phyloP scores from a whole-genome alignment of 2,329 filamentous ascomycete species.

The Periconia sp. region DNA sequence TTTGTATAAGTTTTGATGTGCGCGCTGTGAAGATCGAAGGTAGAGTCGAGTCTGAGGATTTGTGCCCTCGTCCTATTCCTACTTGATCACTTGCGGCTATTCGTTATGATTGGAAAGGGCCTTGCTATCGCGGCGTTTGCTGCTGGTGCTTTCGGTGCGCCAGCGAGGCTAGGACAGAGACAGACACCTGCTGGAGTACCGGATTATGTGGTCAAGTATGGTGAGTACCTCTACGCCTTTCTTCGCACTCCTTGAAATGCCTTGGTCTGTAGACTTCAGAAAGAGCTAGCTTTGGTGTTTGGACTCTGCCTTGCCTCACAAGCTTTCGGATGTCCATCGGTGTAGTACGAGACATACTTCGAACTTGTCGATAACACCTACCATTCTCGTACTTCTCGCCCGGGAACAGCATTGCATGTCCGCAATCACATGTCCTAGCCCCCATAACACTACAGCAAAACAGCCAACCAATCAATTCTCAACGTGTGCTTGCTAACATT shows the following conservation, averaged over 20 bases:
- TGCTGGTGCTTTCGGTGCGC: slow-evolving; percentile 18
- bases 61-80: background rate
- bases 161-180: slow-evolving; percentile 21
- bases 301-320: no score
- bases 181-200: slow-evolving; percentile 37
- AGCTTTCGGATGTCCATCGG: no score
- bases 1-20: background rate
- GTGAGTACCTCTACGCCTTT: slow-evolving; percentile 22
- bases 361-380: no score
- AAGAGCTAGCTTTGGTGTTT: slow-evolving; percentile 1
- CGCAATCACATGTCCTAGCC: no score
- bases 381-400: no score
- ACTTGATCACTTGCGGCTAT: background rate
- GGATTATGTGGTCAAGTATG: slow-evolving; percentile 47
- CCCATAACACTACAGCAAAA: background rate
- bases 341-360: no score
- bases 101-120: slow-evolving; percentile 4
- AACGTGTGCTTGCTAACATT: slow-evolving; percentile 15
- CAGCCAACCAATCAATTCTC: background rate
- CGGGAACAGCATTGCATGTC: no score
- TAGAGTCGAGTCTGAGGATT: background rate
- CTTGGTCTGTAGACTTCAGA: background rate
- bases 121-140: slow-evolving; percentile 18
- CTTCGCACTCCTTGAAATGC: background rate
- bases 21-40: background rate